Conservation (phyloP, 257 asterid species). For the Cynanchum wilfordii region DNA sequence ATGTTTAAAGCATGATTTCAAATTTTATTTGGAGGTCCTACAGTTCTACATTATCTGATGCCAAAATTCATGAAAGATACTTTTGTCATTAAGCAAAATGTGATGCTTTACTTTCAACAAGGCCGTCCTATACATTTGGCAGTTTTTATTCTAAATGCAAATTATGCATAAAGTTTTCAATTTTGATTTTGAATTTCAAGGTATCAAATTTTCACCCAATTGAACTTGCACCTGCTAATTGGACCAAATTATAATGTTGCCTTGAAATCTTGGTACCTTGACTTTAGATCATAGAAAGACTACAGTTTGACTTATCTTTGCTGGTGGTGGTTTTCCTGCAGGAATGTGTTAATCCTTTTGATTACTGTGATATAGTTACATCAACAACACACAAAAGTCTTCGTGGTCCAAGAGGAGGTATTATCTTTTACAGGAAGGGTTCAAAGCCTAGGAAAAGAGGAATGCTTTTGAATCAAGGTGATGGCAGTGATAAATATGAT, state of each 20-base stretch:
- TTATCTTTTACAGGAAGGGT: slow-evolving; percentile 79
- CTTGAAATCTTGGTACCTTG: background rate
- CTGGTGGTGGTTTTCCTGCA: slow-evolving; percentile 28
- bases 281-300: background rate
- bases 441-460: slow-evolving; percentile 71
- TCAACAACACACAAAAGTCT: slow-evolving; percentile 94
- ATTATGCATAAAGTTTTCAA: background rate
- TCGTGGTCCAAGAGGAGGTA: slow-evolving; percentile 91
- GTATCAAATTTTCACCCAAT: background rate
- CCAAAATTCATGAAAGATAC: too few relatives aligned
- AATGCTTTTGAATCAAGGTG: slow-evolving; percentile 65
- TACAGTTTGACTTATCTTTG: background rate
- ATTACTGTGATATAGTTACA: slow-evolving; percentile 74
- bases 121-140: background rate
- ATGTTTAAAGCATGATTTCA: too few relatives aligned
- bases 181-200: background rate
- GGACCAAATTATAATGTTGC: background rate
- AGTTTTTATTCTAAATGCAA: background rate
- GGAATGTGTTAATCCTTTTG: slow-evolving; percentile 83
- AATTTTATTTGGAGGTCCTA: too few relatives aligned
- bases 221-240: background rate
- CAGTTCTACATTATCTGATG: too few relatives aligned
- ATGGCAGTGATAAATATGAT: slow-evolving; percentile 63
- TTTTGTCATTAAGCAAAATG: background rate
- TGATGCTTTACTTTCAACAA: background rate